Base-by-base conservation (phyloP, 1,139 yeast species). In the Hyphopichia wangnamkhiaoensis region DNA sequence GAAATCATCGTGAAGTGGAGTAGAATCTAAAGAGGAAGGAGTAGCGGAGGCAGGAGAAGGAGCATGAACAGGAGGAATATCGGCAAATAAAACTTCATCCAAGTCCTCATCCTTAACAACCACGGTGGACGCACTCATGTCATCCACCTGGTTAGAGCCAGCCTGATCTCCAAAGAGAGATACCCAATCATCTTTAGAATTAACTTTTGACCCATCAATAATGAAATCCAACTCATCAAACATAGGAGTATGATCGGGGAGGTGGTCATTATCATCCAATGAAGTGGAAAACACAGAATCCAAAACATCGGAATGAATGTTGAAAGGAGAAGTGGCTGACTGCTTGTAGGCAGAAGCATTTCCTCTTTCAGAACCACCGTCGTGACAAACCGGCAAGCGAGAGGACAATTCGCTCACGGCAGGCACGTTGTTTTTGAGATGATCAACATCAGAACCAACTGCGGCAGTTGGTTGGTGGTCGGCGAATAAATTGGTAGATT, bases 171-270 rank as follows among this genome's bases (percentile, higher is more conserved):
- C 80, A 52, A 82, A 82, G 43, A 82, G 67, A n/a, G 87, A 74
- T 32, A 76, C 76, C 89, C 89, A 82, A 54, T 76, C 76, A 25
- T 75, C 75, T 49, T 68, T 69, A 35, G 63, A 55, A 51, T 76
- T 70, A 47, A 70, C 54, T 51, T 71, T 73, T 41, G 67, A 61
- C 41, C 77, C 75, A 42, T 71, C 76, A 41, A 71, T 57, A 41
- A 70, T 67, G 47, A 71, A 67, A 47, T 71, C 77, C 47, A 71
- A 68, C 41, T 77, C 79, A 48, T 71, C 82, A 64, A 83, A 82
- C 85, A 82, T 79, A 54, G 90, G 88, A 53, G 84, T 73, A 34
- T 76, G 69, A 41, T 73, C 73, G 37, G 68, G 71, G 17, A 67
- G 49, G 33, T 53, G 58, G 41, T 59, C 67, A 38, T 57, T 49